These are phyloP conservation scores for Elsinoe ampelina DNA, from an alignment of 2,329 filamentous ascomycete genomes.

Conservation along the genomic window DNA sequence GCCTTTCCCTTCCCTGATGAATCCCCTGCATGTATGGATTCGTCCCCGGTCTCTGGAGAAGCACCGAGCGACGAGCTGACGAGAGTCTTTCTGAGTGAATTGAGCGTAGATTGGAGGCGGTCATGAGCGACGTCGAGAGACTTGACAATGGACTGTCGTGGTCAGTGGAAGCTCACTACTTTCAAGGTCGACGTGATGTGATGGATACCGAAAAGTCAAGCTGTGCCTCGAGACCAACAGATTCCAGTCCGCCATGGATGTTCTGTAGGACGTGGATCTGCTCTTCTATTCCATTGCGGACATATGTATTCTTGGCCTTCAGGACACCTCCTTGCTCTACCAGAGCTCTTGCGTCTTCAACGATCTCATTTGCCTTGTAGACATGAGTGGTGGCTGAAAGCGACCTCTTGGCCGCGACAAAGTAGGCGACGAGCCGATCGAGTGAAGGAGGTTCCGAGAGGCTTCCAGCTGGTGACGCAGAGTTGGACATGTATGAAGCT, in stretches of 20 bases:
- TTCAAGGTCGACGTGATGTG: background rate
- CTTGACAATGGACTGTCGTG: conserved; percentile 45
- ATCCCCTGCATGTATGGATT: conserved; percentile 28
- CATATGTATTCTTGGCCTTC: conserved; percentile 40
- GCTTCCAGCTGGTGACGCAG: conserved; percentile 35
- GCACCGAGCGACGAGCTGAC: conserved; percentile 58
- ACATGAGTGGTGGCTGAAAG: conserved; percentile 70
- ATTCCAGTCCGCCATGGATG: conserved; percentile 34
- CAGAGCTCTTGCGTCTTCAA: conserved; percentile 62
- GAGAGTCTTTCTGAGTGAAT: conserved; percentile 51
- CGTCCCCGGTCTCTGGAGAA: conserved; percentile 29
- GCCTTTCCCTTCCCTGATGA: conserved; percentile 4
- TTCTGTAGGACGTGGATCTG: conserved; percentile 36
- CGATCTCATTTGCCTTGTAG: conserved; percentile 77
- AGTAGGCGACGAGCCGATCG: conserved; percentile 72
- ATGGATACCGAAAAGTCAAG: conserved; percentile 35
- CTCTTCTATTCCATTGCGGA: conserved; percentile 34
- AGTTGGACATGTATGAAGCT: conserved; percentile 15
- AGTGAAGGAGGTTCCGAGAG: conserved; percentile 41
- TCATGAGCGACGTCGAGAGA: conserved; percentile 58
- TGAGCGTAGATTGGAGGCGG: conserved; percentile 57
- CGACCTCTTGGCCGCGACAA: conserved; percentile 79
- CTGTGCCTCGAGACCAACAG: conserved; percentile 33
- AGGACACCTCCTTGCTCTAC: conserved; percentile 73
- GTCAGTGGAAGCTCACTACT: background rate